Evolutionary conservation across 768 basidiomycete species (phyloP), one percentile per base, ranked within the genome.

Genomic region (Galerina marginata): DNA sequence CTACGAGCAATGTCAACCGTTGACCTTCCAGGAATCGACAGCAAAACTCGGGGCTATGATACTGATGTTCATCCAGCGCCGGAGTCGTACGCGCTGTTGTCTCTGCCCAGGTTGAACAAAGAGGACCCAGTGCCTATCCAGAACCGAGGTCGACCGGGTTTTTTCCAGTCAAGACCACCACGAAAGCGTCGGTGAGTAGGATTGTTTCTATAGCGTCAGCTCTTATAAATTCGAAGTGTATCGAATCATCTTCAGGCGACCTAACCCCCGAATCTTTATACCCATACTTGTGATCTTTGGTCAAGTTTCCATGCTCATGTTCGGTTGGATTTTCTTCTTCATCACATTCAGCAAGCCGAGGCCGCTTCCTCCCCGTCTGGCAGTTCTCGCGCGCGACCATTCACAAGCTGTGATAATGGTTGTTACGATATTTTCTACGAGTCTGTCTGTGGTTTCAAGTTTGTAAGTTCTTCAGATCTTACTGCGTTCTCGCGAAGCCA

Each of bases 281-380:
- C 59, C 59, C 4, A 25, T 33, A 6, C 45, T 54, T 15, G 59
- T 60, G 20, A 15, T 60, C 20, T 37, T 48, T 16, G 38, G 54
- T 12, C 52, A 60, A 46, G 15, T 54, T 10, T n/a, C 37, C 23
- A 47, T 60, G 25, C 59, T 60, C 12, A 36, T 60, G 23, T 60
- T 60, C 39, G 59, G 59, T 12, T 69, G 67, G 67, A 50, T 59
- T 15, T 69, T 69, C 45, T 69, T 67, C 50, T 55, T 45, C 4
- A 54, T 61, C 4, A 64, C 66, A 1, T 23, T 59, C 40, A 60
- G 51, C 51, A 46, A 53, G 40, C 67, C 67, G 14, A 56, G 50
- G 7, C 40, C 67, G 1, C 58, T 69, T 16, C 51, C 61, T 14
- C 42, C 56, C 12, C 9, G 45, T 10, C 10, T 60, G 45, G 67